Percentiles rank a stretch among this genome's conserved stretches.
Conservation (phyloP, 768 basidiomycete species). For the Tylopilus balloui region DNA sequence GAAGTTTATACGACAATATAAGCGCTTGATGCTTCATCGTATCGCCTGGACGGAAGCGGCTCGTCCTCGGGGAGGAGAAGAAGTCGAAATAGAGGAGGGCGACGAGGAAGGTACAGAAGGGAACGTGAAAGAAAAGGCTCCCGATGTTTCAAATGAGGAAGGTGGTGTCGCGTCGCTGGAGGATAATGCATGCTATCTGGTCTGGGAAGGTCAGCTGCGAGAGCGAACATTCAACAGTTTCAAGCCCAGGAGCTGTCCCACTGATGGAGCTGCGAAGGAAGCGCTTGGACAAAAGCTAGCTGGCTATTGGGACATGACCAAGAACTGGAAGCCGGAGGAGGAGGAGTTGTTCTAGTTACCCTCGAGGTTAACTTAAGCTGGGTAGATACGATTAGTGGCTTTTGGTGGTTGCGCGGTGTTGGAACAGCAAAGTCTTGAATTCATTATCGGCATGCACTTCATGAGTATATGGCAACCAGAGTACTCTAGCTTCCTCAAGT, state of each 20-base stretch:
- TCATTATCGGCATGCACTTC: too few species aligned
- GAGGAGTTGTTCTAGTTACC: constrained; percentile 59
- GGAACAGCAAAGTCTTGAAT: not conserved
- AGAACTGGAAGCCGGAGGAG: constrained; percentile 83
- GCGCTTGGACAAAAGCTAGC: constrained; percentile 78
- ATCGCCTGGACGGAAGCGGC: constrained; percentile 94
- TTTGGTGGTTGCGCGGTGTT: constrained; percentile 3
- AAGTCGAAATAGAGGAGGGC: constrained; percentile 59
- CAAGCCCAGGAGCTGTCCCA: constrained; percentile 76
- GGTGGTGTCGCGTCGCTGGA: constrained; percentile 49
- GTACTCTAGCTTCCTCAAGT: too few species aligned
- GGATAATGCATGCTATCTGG: constrained; percentile 82
- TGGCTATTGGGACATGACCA: constrained; percentile 93
- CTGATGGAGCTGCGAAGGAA: constrained; percentile 83
- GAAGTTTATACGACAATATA: constrained; percentile 84
- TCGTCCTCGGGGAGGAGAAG: constrained; percentile 68
- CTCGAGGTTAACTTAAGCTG: not conserved
- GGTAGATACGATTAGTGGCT: not conserved
- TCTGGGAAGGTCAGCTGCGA: constrained; percentile 90
- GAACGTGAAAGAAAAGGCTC: constrained; percentile 32
- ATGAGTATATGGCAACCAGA: too few species aligned
- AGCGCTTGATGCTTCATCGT: constrained; percentile 77
- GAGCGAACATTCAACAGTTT: constrained; percentile 80
- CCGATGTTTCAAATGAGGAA: constrained; percentile 17
- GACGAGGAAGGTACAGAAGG: constrained; percentile 37